Evolutionary conservation across 352 stramenopile genomes (phyloP).

Genomic region (Pythium apleroticum): DNA sequence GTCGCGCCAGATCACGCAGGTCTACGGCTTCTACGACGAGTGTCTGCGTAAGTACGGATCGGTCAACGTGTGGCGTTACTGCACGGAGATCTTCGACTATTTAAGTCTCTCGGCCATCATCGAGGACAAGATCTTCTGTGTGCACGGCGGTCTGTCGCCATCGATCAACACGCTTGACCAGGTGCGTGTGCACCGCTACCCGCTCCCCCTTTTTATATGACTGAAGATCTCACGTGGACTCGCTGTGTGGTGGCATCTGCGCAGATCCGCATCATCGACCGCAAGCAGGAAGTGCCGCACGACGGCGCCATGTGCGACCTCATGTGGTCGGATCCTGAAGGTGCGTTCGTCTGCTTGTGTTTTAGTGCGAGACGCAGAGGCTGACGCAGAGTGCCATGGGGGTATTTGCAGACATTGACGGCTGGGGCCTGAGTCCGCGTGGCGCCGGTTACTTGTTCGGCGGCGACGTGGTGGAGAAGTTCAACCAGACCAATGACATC

Average conservation of each 20-base stretch:
- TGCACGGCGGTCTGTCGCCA: constrained; percentile 97
- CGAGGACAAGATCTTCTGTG: constrained; percentile 99
- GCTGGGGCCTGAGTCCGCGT: constrained; percentile 97
- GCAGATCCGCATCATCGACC: constrained; percentile 90
- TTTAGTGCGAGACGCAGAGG: too few relatives aligned
- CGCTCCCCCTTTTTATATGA: neutral
- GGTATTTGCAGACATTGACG: constrained; percentile 94
- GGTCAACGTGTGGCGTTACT: constrained; percentile 99
- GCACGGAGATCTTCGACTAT: constrained; percentile 99
- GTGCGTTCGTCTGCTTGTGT: constrained; percentile 19
- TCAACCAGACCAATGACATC: constrained; percentile 98
- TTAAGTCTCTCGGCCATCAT: constrained; percentile 98
- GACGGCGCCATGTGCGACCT: constrained; percentile 99
- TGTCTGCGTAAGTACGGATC: constrained; percentile 97
- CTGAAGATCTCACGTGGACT: constrained; percentile 2
- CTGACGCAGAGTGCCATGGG: constrained; percentile 65
- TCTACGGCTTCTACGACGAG: constrained; percentile 99
- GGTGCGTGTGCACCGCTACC: constrained; percentile 18
- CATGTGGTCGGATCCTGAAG: constrained; percentile 93
- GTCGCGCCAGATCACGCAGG: constrained; percentile 97
- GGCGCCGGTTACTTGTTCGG: constrained; percentile 99
- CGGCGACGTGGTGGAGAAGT: constrained; percentile 98
- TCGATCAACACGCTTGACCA: constrained; percentile 91
- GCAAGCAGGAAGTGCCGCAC: constrained; percentile 99
- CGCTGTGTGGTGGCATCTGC: neutral